These are phyloP conservation scores for Salix udensis DNA, from an alignment of 345 rosid genomes.

Conservation along the genomic window DNA sequence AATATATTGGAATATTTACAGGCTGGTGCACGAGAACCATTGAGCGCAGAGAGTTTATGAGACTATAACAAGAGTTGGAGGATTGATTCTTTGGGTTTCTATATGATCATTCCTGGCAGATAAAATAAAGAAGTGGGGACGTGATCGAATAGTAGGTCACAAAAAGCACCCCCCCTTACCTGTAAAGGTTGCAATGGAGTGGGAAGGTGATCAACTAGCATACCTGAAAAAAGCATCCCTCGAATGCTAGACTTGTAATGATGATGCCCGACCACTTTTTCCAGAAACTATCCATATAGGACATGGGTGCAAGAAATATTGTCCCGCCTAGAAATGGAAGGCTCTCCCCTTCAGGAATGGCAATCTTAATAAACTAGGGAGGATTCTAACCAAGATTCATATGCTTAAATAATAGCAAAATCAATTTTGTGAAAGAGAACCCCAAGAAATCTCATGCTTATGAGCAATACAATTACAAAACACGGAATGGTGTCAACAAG, in stretches of 20 bases:
- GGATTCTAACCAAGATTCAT: background rate
- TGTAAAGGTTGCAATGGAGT: background rate
- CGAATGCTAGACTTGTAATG: background rate
- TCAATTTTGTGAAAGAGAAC: background rate
- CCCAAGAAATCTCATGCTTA: background rate
- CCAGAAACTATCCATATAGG: background rate
- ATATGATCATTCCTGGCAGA: no score
- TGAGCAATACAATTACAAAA: background rate
- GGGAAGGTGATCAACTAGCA: background rate
- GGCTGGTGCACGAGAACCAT: background rate
- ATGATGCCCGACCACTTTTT: background rate
- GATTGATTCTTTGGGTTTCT: no score
- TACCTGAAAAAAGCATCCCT: background rate
- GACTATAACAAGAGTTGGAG: background rate
- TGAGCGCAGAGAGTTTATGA: background rate
- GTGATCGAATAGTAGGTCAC: background rate
- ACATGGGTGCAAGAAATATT: background rate
- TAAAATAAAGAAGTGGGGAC: no score
- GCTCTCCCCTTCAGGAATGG: conserved; percentile 1
- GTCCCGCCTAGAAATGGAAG: background rate
- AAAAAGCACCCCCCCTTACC: background rate
- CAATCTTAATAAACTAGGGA: background rate
- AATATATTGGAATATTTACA: background rate
- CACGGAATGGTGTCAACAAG: background rate
- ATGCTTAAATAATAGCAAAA: background rate